phyloP scores from a whole-genome alignment of 352 stramenopile genomes.

The Phytophthora sp. region DNA sequence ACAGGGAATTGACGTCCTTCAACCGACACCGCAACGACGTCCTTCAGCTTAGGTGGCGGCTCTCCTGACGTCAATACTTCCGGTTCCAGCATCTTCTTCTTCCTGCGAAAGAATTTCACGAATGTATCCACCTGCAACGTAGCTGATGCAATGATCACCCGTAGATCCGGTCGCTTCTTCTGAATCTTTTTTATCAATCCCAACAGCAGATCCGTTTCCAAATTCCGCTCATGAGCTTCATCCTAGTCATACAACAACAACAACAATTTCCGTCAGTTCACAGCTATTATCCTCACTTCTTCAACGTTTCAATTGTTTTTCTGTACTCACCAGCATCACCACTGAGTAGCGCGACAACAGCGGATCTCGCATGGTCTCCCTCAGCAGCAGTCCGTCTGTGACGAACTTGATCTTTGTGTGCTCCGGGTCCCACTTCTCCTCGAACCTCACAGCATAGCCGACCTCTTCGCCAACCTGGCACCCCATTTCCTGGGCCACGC shows the following conservation, averaged over 20 bases:
- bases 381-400: slow-evolving; percentile 98
- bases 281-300: neutral
- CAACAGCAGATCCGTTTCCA: slow-evolving; percentile 94
- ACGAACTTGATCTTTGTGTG: slow-evolving; percentile 98
- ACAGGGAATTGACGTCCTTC: slow-evolving; percentile 92
- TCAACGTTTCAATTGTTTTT: neutral
- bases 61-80: neutral
- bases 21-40: slow-evolving; percentile 74
- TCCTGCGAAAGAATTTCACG: slow-evolving; percentile 90
- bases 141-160: slow-evolving; percentile 87
- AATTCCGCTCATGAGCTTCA: slow-evolving; percentile 94
- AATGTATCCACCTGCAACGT: slow-evolving; percentile 89
- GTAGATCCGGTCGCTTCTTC: slow-evolving; percentile 83
- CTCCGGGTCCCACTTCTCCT: slow-evolving; percentile 91
- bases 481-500: slow-evolving; percentile 98
- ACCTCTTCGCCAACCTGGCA: slow-evolving; percentile 93
- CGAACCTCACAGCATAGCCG: slow-evolving; percentile 99
- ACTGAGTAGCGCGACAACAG: slow-evolving; percentile 81
- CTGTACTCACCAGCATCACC: slow-evolving; percentile 68
- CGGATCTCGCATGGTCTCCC: slow-evolving; percentile 92
- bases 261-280: neutral
- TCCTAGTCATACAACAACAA: slow-evolving; percentile 53
- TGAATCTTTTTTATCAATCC: slow-evolving; percentile 97
- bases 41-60: slow-evolving; percentile 27
- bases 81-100: slow-evolving; percentile 29